Percentiles rank a stretch among this genome's conserved stretches.
Evolutionary conservation across 179 eudicot species (phyloP).

Genomic region (Beta macrorhiza): DNA sequence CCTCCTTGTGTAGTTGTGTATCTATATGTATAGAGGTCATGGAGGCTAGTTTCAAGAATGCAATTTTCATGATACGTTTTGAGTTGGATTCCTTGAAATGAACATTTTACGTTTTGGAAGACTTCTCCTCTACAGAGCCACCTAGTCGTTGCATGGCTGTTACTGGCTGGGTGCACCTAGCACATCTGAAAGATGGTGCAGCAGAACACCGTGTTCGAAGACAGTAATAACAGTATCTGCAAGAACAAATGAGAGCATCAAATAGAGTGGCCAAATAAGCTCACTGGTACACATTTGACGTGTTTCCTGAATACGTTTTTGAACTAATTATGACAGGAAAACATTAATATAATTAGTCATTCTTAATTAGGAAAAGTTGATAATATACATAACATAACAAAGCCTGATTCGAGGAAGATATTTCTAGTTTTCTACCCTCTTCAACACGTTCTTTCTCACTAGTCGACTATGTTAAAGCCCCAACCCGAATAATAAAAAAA

Average conservation of each 20-base stretch:
- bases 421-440: no score
- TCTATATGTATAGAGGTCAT: not conserved
- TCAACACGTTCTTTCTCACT: not conserved
- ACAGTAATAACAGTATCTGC: constrained; percentile 97
- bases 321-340: not conserved
- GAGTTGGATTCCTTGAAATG: not conserved
- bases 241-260: constrained; percentile 10
- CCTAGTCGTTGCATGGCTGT: constrained; percentile 78
- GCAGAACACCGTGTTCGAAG: constrained; percentile 87
- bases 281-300: not conserved
- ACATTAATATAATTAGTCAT: no score
- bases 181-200: constrained; percentile 66
- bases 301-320: not conserved
- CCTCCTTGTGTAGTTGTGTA: constrained; percentile 18
- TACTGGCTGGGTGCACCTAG: constrained; percentile 75
- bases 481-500: not conserved
- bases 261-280: not conserved
- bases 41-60: constrained; percentile 6
- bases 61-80: not conserved
- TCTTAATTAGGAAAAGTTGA: not conserved
- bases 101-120: not conserved
- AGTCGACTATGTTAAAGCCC: no score
- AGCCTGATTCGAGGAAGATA: no score
- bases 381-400: not conserved
- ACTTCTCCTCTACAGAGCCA: constrained; percentile 29